Percentiles rank a stretch among this genome's conserved stretches.
phyloP scores from a whole-genome alignment of 192 early-diverging fungal genomes.

The Umbelopsis sp. region DNA sequence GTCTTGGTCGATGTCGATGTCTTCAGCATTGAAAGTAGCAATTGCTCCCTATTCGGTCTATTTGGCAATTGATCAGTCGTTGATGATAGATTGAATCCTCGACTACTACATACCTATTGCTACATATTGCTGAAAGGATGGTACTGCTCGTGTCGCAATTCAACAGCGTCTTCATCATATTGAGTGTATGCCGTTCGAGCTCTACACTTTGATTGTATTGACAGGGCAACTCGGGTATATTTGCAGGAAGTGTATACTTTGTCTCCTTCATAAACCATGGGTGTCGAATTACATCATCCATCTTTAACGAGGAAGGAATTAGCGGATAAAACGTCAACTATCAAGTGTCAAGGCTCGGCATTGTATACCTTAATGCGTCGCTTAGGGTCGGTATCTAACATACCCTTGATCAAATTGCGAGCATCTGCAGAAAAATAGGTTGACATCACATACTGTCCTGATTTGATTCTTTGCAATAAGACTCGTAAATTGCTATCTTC shows the following conservation, averaged over 20 bases:
- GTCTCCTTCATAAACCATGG: slow-evolving; percentile 26
- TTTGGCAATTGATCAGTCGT: not conserved
- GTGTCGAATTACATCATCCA: slow-evolving; percentile 28
- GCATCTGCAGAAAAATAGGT: slow-evolving; percentile 65
- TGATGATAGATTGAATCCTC: too few species aligned
- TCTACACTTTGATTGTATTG: not conserved
- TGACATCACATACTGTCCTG: slow-evolving; percentile 70
- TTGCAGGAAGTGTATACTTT: not conserved
- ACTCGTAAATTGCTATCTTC: slow-evolving; percentile 77
- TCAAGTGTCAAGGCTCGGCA: not conserved
- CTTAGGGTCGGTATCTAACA: slow-evolving; percentile 78
- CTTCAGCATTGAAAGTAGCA: not conserved
- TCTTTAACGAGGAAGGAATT: slow-evolving; percentile 14
- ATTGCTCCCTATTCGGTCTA: slow-evolving; percentile 4
- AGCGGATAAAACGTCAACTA: not conserved
- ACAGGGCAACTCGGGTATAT: not conserved
- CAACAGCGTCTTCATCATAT: not conserved
- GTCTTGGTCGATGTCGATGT: not conserved
- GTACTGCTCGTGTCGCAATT: not conserved
- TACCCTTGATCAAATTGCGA: slow-evolving; percentile 68
- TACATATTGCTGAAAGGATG: not conserved
- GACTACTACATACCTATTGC: not conserved
- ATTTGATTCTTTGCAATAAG: slow-evolving; percentile 67
- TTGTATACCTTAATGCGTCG: slow-evolving; percentile 55
- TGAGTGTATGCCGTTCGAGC: not conserved